Evolutionary conservation across 352 stramenopile genomes (phyloP), one percentile per base, ranked within the genome.

Genomic region (Phytophthora fragariaefolia): DNA sequence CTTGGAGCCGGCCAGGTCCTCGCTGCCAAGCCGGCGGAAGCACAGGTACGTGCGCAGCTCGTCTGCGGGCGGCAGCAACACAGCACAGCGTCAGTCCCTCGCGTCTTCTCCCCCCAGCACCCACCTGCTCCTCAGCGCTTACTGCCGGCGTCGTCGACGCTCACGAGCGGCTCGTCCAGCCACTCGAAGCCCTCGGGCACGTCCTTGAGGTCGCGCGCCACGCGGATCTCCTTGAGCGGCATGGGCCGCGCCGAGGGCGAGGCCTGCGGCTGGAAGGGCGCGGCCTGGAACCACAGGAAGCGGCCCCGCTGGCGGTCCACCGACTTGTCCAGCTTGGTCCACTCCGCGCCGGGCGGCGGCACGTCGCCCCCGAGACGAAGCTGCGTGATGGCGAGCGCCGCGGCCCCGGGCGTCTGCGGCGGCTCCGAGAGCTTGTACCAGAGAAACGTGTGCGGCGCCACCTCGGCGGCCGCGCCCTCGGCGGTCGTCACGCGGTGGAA

Each of bases 401-500:
- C 43, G 23, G 13, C 34, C 10, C 62, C 51, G 23, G 51, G 32
- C 32, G 30, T 38, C 30, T 38, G 30, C 30, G 32, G 32, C 34
- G 34, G 20, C 34, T 43, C 34, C 48, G 57, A 71, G 9, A 77
- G 69, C 48, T 91, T 91, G 77, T 90, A 96, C 89, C 89, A 96
- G 47, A 96, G 85, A 69, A 83, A 96, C 61, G 89, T 96, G 51
- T 79, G 71, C 12, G 87, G 87, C 62, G 89, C 72, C 59, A 96
- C 70, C 74, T 96, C 89, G 20, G 89, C 89, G 17, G 89, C 89
- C 13, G 55, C 80, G 36, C 89, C 87, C 34, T 91, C 81, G 40
- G 76, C 74, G 6, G 77, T 93, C 50, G 89, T 96, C 22, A 95
- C 89, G 60, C 89, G 89, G 63, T 92, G 89, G 73, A 92, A 96